Evolutionary conservation across 345 rosid species (phyloP).

Genomic region (Melaleuca quinquenervia): DNA sequence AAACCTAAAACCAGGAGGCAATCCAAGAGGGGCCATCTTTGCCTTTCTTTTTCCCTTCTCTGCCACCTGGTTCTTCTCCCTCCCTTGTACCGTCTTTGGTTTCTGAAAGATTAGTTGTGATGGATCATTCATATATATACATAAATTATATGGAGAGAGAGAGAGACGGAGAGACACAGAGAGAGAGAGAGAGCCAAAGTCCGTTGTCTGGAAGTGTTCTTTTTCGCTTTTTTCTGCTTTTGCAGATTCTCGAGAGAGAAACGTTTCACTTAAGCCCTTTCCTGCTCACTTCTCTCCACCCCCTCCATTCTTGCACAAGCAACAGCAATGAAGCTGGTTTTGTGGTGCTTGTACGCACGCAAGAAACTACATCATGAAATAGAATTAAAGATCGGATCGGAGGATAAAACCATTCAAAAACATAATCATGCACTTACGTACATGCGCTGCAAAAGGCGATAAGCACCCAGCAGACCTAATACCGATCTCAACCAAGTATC

Average conservation of each 20-base stretch:
- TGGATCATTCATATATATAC: background rate
- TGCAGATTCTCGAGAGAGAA: background rate
- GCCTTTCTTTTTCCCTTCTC: slow-evolving; percentile 1
- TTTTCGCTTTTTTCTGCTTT: background rate
- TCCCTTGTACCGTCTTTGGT: background rate
- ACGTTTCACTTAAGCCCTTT: background rate
- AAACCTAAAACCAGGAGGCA: slow-evolving; percentile 92
- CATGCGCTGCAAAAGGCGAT: background rate
- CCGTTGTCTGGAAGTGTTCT: background rate
- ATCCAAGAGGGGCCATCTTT: slow-evolving; percentile 54
- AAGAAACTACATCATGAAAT: background rate
- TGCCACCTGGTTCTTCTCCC: background rate
- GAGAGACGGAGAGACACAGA: background rate
- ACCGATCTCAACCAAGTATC: background rate
- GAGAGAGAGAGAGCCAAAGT: background rate
- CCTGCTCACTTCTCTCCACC: background rate
- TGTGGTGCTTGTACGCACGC: background rate
- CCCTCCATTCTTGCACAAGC: background rate
- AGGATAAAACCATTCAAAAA: background rate
- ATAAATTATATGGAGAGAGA: background rate
- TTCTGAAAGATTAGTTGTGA: background rate
- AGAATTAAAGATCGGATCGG: background rate
- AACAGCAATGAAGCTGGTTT: background rate
- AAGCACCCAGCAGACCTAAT: background rate
- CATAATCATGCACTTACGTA: background rate